Evolutionary conservation across 257 asterid species (phyloP), one percentile per base, ranked within the genome.

Genomic region (Nicotiana otophora): DNA sequence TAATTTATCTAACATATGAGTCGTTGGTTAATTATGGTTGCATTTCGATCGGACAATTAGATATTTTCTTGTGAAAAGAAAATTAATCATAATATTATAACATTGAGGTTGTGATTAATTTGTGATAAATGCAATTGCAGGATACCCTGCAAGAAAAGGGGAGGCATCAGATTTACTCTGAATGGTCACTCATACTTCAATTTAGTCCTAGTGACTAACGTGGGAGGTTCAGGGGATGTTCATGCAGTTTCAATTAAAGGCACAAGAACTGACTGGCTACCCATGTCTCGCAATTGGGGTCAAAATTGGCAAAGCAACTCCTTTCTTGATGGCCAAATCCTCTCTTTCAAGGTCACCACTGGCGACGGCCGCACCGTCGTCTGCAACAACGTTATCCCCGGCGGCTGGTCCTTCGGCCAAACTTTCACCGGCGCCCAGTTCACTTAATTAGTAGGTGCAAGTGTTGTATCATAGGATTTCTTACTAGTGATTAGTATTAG

Each of bases 161-260:
- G 94, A 61, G 91, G 92, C 36, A 86, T 91, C 1, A 80, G 87
- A 81, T 91, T 91, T 85, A 91, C 91, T 10, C n/a, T 88, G 14
- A 91, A 91, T 31, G 92, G 92, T 0, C 92, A 91, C 78, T 86
- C 92, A 8, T 89, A 86, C 87, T 91, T 91, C 89, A 91, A 91
- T 82, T 82, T 91, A 53, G 90, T 89, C 19, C 83, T 89, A 60
- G 86, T 91, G 60, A 84, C 94, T 9, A 91, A 91, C 48, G 92
- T 91, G 10, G 94, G 85, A 23, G 92, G 94, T 5, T 89, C 90
- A 8, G 94, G 94, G 1, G 94, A 89, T 80, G 89, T 91, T 54
- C 92, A 83, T 16, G 70, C 90, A 1, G 89, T 89, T 75, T 83
- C 84, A 30, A 68, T 91, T 82, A 91, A 89, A 80, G 91, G 92